A percentile compares a stretch with the other conserved stretches of the same genome.
These are phyloP conservation scores for Avena atlantica DNA, from an alignment of 176 grass and related monocot species.

Conservation along the genomic window DNA sequence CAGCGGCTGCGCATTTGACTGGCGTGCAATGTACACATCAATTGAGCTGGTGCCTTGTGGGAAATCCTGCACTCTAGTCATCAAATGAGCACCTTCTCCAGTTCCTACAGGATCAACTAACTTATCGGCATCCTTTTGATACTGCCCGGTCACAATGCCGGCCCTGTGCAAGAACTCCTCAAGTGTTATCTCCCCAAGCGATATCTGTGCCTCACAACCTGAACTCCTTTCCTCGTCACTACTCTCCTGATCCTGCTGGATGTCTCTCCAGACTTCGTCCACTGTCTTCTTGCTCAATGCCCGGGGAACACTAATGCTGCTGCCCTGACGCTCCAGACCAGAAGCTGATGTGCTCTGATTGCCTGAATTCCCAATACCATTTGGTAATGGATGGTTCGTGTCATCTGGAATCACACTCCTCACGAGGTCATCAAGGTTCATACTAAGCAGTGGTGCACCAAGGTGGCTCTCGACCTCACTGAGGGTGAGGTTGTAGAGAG, in stretches of 20 bases:
- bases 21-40: neutral
- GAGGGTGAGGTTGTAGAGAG: conserved; percentile 31
- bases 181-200: conserved; percentile 14
- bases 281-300: conserved; percentile 30
- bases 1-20: neutral
- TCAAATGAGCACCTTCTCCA: conserved; percentile 6
- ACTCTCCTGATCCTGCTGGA: conserved; percentile 8
- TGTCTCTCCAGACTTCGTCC: conserved; percentile 17
- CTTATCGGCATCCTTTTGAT: neutral
- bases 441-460: conserved; percentile 17
- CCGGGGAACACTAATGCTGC: conserved; percentile 8
- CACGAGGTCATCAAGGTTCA: conserved; percentile 25
- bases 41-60: neutral
- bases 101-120: conserved; percentile 16
- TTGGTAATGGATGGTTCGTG: conserved; percentile 5
- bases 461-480: conserved; percentile 21
- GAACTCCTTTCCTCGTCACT: conserved; percentile 16
- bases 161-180: conserved; percentile 29
- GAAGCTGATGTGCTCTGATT: conserved; percentile 6
- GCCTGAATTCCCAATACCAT: neutral
- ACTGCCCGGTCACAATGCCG: neutral
- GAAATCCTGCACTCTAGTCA: conserved; percentile 31
- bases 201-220: conserved; percentile 17
- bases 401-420: conserved; percentile 27
- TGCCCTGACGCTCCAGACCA: conserved; percentile 26